phyloP scores from a whole-genome alignment of 805 yeast species.

The Candida montana region DNA sequence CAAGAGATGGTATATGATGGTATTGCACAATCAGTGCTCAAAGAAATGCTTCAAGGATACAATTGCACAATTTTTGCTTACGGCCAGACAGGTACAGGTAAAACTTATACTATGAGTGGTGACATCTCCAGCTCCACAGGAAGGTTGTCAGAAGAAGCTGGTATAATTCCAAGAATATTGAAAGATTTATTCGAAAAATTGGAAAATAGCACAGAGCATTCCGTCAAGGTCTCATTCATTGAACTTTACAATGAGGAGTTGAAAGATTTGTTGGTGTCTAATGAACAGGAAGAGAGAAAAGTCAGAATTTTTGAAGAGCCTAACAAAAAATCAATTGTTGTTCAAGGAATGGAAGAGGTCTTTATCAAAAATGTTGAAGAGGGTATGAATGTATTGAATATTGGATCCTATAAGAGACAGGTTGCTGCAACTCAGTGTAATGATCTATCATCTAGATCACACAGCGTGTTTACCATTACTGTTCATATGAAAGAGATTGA shows the following conservation, averaged over 20 bases:
- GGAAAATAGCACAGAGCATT: conserved; percentile 41
- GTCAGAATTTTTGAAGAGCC: conserved; percentile 49
- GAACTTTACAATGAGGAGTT: conserved; percentile 83
- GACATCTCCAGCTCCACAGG: conserved; percentile 43
- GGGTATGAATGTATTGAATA: conserved; percentile 45
- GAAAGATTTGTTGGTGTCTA: conserved; percentile 48
- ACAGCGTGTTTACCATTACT: conserved; percentile 71
- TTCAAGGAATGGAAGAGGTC: conserved; percentile 54
- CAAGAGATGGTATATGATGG: conserved; percentile 62
- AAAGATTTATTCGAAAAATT: conserved; percentile 49
- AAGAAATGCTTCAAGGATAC: conserved; percentile 66
- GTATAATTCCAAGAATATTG: conserved; percentile 58
- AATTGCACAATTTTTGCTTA: conserved; percentile 80
- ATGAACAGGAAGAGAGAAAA: conserved; percentile 38
- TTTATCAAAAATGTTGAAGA: conserved; percentile 44
- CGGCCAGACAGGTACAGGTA: conserved; percentile 88
- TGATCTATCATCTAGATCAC: conserved; percentile 74
- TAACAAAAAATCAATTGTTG: conserved; percentile 38
- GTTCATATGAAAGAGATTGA: conserved; percentile 47
- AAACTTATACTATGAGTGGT: conserved; percentile 72
- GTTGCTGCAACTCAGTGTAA: conserved; percentile 78
- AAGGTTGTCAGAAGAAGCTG: conserved; percentile 42
- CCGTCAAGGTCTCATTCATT: conserved; percentile 68
- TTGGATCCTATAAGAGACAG: conserved; percentile 58
- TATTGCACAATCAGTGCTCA: conserved; percentile 50